Conservation (phyloP, 192 early-diverging fungal genomes). For the Coemansia nantahalensis region DNA sequence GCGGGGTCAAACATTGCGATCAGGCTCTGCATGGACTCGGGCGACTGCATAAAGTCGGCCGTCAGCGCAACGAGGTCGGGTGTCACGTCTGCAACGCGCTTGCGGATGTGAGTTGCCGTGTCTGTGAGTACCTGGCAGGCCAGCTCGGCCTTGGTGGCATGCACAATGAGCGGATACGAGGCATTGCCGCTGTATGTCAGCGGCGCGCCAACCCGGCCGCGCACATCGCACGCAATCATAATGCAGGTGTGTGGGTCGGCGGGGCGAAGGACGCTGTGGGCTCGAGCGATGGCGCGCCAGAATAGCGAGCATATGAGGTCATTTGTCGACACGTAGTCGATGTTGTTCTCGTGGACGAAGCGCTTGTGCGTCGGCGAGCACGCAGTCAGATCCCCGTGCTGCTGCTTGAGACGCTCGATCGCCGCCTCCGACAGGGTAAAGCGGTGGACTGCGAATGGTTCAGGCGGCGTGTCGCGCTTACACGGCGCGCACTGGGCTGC, state of each 20-base stretch:
- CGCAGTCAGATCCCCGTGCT: constrained; percentile 2
- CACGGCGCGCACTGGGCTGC: background rate
- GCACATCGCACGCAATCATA: constrained; percentile 39
- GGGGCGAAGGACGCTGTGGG: constrained; percentile 6
- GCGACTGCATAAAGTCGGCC: constrained; percentile 15
- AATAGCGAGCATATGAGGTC: constrained; percentile 29
- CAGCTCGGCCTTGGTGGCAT: constrained; percentile 18
- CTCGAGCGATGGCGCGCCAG: constrained; percentile 42
- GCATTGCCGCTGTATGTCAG: constrained; percentile 31
- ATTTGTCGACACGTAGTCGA: constrained; percentile 28
- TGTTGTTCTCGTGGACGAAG: constrained; percentile 4
- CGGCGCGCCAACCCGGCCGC: constrained; percentile 17
- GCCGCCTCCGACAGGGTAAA: constrained; percentile 12
- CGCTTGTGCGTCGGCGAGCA: constrained; percentile 5
- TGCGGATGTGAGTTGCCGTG: constrained; percentile 32
- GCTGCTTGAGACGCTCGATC: constrained; percentile 10
- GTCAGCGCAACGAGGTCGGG: constrained; percentile 7
- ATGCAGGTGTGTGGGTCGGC: constrained; percentile 36
- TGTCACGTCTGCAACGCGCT: constrained; percentile 8
- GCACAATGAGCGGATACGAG: constrained; percentile 32
- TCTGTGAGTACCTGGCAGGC: constrained; percentile 16
- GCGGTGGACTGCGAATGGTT: constrained; percentile 1
- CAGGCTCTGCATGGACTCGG: constrained; percentile 7
- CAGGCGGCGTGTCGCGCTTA: background rate
- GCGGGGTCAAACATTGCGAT: constrained; percentile 22